Evolutionary conservation across 371 early-diverging fungal species (phyloP).

Genomic region (Mucor racemosus): DNA sequence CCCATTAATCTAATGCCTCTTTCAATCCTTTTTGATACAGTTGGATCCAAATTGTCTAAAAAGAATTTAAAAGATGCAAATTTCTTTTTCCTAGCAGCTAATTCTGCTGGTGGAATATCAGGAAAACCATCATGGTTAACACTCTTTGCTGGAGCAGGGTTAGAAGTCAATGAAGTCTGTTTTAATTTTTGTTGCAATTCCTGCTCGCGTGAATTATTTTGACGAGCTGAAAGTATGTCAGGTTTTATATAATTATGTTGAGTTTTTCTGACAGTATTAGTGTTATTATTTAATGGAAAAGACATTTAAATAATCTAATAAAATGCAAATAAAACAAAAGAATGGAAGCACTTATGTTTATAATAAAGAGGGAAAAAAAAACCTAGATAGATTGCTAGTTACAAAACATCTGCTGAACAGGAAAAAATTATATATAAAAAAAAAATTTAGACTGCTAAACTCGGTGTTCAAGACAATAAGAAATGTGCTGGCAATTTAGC

Average conservation of each 20-base stretch:
- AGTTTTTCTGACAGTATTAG: background rate
- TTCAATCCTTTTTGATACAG: constrained; percentile 28
- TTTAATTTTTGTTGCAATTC: background rate
- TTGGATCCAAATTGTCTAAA: constrained; percentile 39
- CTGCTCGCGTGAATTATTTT: constrained; percentile 1
- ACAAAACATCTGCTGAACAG: background rate
- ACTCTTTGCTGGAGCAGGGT: background rate
- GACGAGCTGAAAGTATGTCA: background rate
- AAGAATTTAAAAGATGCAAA: constrained; percentile 33
- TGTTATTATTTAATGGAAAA: background rate
- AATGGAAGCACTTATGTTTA: background rate
- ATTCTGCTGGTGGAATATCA: constrained; percentile 4
- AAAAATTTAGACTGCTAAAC: constrained; percentile 7
- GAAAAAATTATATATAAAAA: background rate
- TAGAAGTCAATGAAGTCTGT: background rate
- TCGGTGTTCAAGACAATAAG: background rate
- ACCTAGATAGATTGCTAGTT: background rate
- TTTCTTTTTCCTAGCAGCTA: constrained; percentile 5
- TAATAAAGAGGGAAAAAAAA: background rate
- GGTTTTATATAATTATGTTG: background rate
- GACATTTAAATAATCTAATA: background rate
- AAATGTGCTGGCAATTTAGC: background rate
- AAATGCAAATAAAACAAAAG: background rate
- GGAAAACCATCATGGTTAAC: background rate
- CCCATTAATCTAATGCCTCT: constrained; percentile 37